phyloP scores from a whole-genome alignment of 164 flowering plant genomes.

The Vitis rupestris region DNA sequence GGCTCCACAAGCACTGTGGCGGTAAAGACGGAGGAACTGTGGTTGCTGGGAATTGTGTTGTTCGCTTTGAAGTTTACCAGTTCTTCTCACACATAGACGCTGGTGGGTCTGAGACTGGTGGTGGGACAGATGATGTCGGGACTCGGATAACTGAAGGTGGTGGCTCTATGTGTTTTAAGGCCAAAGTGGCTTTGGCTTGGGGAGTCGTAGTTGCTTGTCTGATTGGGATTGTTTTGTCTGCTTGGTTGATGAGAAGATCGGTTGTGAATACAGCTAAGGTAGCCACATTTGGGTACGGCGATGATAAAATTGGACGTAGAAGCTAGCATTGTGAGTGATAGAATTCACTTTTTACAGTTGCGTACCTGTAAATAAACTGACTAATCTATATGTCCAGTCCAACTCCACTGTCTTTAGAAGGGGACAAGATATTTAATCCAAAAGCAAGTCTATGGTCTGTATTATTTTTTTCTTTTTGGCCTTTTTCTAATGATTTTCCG shows the following conservation, averaged over 20 bases:
- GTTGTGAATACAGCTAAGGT: constrained; percentile 18
- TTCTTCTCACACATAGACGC: neutral
- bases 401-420: too few species aligned
- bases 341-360: too few species aligned
- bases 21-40: constrained; percentile 13
- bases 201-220: constrained; percentile 14
- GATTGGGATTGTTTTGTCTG: constrained; percentile 7
- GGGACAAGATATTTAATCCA: too few species aligned
- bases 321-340: too few species aligned
- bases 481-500: too few species aligned
- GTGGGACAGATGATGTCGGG: constrained; percentile 16
- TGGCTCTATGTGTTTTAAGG: neutral
- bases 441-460: too few species aligned
- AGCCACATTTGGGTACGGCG: neutral
- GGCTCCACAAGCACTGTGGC: constrained; percentile 12
- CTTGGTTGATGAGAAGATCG: constrained; percentile 18
- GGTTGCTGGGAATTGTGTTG: constrained; percentile 10
- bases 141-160: neutral
- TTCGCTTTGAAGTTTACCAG: constrained; percentile 12
- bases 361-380: too few species aligned
- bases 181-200: constrained; percentile 16
- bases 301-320: too few species aligned
- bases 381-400: too few species aligned
- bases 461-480: too few species aligned
- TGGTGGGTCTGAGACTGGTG: neutral